Conservation (phyloP, 2,329 filamentous ascomycete species). For the Sarocladium brachiariae region DNA sequence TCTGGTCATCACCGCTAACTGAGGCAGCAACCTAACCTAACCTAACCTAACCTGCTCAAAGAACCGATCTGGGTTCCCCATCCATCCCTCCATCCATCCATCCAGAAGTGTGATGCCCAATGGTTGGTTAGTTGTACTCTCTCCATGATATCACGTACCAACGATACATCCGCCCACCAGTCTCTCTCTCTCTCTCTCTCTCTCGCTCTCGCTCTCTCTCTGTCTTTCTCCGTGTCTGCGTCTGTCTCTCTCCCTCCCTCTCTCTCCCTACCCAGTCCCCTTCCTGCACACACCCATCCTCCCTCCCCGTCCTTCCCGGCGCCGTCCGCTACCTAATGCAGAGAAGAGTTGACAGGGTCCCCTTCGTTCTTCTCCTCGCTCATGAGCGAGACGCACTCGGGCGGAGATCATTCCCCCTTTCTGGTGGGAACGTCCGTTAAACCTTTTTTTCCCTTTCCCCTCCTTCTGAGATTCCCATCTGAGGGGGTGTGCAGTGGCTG, state of each 20-base stretch:
- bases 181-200: too few species aligned
- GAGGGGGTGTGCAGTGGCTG: background rate
- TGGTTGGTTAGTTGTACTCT: too few species aligned
- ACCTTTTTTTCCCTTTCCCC: too few species aligned
- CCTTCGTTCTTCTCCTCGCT: too few species aligned
- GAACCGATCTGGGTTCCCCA: too few species aligned
- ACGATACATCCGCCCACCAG: too few species aligned
- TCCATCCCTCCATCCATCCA: background rate
- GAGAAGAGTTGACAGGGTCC: background rate
- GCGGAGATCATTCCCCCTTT: constrained; percentile 6
- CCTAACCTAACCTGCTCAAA: background rate
- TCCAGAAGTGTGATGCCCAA: too few species aligned
- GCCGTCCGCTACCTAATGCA: background rate
- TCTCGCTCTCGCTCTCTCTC: too few species aligned
- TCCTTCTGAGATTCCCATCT: background rate
- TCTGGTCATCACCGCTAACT: background rate
- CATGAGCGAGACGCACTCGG: too few species aligned
- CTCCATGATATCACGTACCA: too few species aligned
- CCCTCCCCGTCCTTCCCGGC: constrained; percentile 1
- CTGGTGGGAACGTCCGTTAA: background rate
- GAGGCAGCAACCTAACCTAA: background rate
- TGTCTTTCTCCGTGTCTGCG: too few species aligned
- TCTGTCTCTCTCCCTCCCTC: background rate
- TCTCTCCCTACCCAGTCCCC: background rate
- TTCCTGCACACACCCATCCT: background rate